Evolutionary conservation across 176 grass and related monocot genomes (phyloP).

Genomic region (Canna indica): DNA sequence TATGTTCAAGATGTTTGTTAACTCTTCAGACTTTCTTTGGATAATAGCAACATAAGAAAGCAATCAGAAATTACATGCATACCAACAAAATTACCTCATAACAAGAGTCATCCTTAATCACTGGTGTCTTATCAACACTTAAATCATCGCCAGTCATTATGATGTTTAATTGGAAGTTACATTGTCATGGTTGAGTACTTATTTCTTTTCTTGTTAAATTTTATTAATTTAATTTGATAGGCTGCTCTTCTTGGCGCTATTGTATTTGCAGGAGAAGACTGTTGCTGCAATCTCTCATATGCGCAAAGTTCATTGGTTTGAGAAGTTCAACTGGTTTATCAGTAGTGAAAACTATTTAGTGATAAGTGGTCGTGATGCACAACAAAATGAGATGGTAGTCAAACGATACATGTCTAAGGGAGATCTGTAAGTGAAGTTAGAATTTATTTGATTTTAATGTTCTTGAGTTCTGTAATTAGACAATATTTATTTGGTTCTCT

Average conservation of each 20-base stretch:
- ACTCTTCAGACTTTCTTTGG: not conserved
- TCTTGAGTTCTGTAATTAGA: too few relatives aligned
- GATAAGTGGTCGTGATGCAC: slow-evolving; percentile 93
- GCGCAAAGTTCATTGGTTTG: slow-evolving; percentile 98
- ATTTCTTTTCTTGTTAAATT: not conserved
- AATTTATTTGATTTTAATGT: too few relatives aligned
- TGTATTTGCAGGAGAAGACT: slow-evolving; percentile 64
- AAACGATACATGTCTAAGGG: slow-evolving; percentile 99
- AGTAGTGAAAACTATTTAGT: slow-evolving; percentile 96
- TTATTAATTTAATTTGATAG: not conserved
- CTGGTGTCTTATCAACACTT: not conserved
- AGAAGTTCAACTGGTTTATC: slow-evolving; percentile 99
- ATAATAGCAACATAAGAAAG: not conserved
- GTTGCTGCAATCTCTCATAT: slow-evolving; percentile 96
- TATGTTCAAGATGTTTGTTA: not conserved
- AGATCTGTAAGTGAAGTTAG: slow-evolving; percentile 59
- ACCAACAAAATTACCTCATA: too few relatives aligned
- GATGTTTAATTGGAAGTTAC: not conserved
- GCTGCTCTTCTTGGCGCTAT: not conserved
- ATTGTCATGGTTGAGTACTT: not conserved
- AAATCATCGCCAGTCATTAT: not conserved
- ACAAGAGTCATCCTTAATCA: too few relatives aligned
- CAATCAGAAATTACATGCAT: not conserved
- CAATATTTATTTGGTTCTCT: too few relatives aligned
- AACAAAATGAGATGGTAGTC: slow-evolving; percentile 89